Evolutionary conservation across 805 yeast genomes (phyloP).

Genomic region (Cyberlindnera suaveolens): DNA sequence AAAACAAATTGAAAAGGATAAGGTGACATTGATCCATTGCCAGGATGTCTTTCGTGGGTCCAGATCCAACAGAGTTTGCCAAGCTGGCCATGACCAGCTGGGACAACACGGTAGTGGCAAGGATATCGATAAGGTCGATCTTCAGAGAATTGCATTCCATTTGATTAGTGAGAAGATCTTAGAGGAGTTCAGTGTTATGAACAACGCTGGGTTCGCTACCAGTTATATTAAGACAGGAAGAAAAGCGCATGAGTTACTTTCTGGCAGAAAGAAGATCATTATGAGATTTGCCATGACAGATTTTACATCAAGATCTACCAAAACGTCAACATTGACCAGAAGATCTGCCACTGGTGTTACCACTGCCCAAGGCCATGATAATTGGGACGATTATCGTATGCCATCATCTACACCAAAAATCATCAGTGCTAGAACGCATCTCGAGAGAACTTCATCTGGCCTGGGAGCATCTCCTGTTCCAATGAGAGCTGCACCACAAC

Average conservation of each 20-base stretch:
- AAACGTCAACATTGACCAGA: background rate
- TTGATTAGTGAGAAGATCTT: conserved; percentile 60
- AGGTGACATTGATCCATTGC: conserved; percentile 72
- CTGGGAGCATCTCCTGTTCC: conserved; percentile 5
- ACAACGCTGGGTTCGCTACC: conserved; percentile 72
- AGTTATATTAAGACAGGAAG: conserved; percentile 66
- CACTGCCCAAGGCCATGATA: conserved; percentile 3
- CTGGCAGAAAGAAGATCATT: conserved; percentile 37
- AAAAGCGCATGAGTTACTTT: conserved; percentile 43
- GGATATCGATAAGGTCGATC: conserved; percentile 53
- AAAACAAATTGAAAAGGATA: conserved; percentile 42
- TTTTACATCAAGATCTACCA: background rate
- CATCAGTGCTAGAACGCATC: conserved; percentile 18
- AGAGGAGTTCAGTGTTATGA: conserved; percentile 66
- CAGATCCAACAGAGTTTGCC: conserved; percentile 50
- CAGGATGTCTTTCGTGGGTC: conserved; percentile 82
- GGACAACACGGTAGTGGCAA: conserved; percentile 71
- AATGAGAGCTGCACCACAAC: conserved; percentile 9
- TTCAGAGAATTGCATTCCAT: conserved; percentile 80
- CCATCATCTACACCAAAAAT: conserved; percentile 20
- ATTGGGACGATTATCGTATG: conserved; percentile 17
- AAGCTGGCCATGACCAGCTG: conserved; percentile 53
- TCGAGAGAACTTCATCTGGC: conserved; percentile 21
- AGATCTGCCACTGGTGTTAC: background rate
- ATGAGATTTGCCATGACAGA: conserved; percentile 38